Base-by-base conservation (phyloP, 805 yeast species). In the Kuraishia hungarica region DNA sequence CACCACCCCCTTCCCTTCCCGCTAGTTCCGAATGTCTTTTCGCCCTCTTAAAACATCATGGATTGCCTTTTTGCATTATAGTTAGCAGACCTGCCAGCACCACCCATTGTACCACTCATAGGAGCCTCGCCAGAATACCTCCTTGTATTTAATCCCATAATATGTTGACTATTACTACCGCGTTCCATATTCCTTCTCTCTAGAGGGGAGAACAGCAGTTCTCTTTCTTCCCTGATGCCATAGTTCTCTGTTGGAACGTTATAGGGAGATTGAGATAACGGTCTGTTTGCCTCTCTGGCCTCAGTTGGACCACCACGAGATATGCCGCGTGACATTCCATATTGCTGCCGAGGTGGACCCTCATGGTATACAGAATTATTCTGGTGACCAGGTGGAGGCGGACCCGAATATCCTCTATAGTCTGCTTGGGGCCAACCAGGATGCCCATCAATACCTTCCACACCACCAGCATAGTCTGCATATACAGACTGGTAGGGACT, bases 1-100 rank as follows among this genome's bases (percentile, higher is more conserved):
- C n/a, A n/a, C n/a, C n/a, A n/a, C n/a, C n/a, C n/a, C n/a, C n/a
- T n/a, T n/a, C n/a, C n/a, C n/a, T n/a, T n/a, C n/a, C n/a, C n/a
- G n/a, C n/a, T n/a, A n/a, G n/a, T n/a, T n/a, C n/a, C n/a, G n/a
- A n/a, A n/a, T n/a, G n/a, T n/a, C n/a, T n/a, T n/a, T n/a, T n/a
- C n/a, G n/a, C n/a, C n/a, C 29, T 10, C 10, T 26, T 10, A 26
- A 10, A 26, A 26, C 5, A 26, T 26, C 8, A 26, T 26, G 29
- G 8, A 26, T 26, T 26, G 10, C 29, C 29, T 26, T 26, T 26
- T 26, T 26, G 29, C 29, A 26, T 26, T 5, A 10, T 26, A 10
- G 29, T 26, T 10, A 26, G 29, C 62, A 52, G 17, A 35, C 43
- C 43, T 35, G 17, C n/a, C n/a, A 3, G 15, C 11, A 13, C 43